phyloP scores from a whole-genome alignment of 2,329 filamentous ascomycete species.

The Aspergillus puulaauensis region DNA sequence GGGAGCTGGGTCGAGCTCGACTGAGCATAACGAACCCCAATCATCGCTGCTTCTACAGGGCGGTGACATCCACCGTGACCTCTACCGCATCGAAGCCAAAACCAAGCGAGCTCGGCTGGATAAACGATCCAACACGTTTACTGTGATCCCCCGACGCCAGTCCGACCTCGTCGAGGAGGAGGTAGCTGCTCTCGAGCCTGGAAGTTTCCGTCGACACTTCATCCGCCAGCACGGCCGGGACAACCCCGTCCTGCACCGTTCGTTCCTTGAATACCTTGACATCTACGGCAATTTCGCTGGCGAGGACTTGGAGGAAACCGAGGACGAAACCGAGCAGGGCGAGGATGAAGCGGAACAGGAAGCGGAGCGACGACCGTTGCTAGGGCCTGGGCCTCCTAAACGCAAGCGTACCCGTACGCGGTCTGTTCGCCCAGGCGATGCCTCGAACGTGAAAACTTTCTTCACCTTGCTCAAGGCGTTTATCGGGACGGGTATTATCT shows the following conservation, averaged over 20 bases:
- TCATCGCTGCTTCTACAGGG: constrained; percentile 72
- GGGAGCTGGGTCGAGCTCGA: neutral
- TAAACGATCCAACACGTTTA: constrained; percentile 67
- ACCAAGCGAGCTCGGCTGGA: constrained; percentile 42
- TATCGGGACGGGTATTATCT: constrained; percentile 79
- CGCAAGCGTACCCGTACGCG: constrained; percentile 57
- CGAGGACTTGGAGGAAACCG: constrained; percentile 62
- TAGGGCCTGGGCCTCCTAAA: constrained; percentile 54
- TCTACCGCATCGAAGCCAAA: constrained; percentile 70
- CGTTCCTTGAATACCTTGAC: constrained; percentile 72
- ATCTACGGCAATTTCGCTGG: constrained; percentile 76
- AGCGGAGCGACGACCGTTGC: constrained; percentile 59
- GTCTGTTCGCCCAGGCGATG: constrained; percentile 55
- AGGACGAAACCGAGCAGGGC: constrained; percentile 55
- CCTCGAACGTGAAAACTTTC: constrained; percentile 70
- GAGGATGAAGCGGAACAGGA: constrained; percentile 45
- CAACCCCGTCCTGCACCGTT: constrained; percentile 13
- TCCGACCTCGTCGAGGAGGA: constrained; percentile 32
- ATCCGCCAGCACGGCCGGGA: constrained; percentile 36
- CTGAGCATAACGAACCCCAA: constrained; percentile 38
- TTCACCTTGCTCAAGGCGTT: constrained; percentile 78
- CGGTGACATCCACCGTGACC: constrained; percentile 74
- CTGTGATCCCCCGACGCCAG: constrained; percentile 43
- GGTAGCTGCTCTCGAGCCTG: constrained; percentile 50
- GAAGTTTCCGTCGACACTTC: constrained; percentile 56